These are phyloP conservation scores for Zizania palustris DNA, from an alignment of 202 grass and related monocot genomes.

Conservation along the genomic window DNA sequence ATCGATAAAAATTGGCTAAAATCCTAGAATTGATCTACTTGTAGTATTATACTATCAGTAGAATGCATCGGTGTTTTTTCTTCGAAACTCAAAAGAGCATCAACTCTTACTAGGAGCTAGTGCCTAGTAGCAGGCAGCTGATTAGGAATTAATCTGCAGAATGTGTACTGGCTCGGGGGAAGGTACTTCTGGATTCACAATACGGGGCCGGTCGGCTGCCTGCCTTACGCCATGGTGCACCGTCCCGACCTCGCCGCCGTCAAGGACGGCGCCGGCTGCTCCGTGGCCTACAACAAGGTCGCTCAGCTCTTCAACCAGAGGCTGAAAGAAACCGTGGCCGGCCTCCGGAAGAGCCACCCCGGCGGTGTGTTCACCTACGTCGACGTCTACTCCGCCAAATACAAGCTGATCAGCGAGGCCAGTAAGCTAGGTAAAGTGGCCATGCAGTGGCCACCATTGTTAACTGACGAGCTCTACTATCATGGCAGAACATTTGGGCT, in stretches of 20 bases:
- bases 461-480: neutral
- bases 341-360: slow-evolving; percentile 56
- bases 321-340: slow-evolving; percentile 67
- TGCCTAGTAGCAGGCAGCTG: no score
- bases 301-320: slow-evolving; percentile 66
- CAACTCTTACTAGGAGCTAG: no score
- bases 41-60: no score
- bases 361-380: slow-evolving; percentile 73
- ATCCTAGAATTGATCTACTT: no score
- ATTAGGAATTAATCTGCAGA: slow-evolving; percentile 40
- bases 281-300: slow-evolving; percentile 63
- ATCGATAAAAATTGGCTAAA: no score
- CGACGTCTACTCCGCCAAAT: slow-evolving; percentile 75
- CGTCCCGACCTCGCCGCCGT: slow-evolving; percentile 33
- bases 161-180: slow-evolving; percentile 48
- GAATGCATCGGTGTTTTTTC: no score
- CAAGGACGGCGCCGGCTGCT: slow-evolving; percentile 58
- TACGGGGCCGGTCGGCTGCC: slow-evolving; percentile 82
- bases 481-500: neutral
- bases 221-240: slow-evolving; percentile 64
- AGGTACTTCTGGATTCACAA: slow-evolving; percentile 91
- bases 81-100: neutral
- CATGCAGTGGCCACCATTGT: neutral
- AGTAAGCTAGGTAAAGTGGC: slow-evolving; percentile 58
- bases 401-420: slow-evolving; percentile 67